These are phyloP conservation scores for Suillus lakei DNA, from an alignment of 768 basidiomycete genomes.

Conservation along the genomic window DNA sequence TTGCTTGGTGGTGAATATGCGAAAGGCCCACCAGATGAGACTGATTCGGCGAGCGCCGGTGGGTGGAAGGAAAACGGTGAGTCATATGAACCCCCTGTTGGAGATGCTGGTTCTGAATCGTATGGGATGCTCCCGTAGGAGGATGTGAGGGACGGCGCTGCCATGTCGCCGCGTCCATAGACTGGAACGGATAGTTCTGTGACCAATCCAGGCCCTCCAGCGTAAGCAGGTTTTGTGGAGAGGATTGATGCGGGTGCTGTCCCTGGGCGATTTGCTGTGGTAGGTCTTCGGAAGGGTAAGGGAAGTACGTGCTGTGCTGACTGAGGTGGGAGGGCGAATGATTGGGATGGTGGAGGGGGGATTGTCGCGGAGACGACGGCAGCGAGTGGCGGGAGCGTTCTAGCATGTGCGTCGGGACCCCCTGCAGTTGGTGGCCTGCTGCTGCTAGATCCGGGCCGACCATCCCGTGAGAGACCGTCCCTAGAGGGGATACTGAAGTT, in stretches of 20 bases:
- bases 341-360: slow-evolving; percentile 49
- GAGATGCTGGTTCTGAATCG: slow-evolving; percentile 29
- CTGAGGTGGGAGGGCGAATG: slow-evolving; percentile 44
- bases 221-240: slow-evolving; percentile 47
- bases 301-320: slow-evolving; percentile 57
- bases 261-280: slow-evolving; percentile 67
- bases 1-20: slow-evolving; percentile 41
- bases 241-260: slow-evolving; percentile 71
- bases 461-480: slow-evolving; percentile 38
- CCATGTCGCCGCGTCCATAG: slow-evolving; percentile 47
- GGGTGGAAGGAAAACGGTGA: slow-evolving; percentile 84
- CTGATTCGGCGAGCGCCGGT: slow-evolving; percentile 51
- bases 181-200: slow-evolving; percentile 46
- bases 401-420: slow-evolving; percentile 45
- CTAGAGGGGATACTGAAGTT: slow-evolving; percentile 44
- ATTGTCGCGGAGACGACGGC: slow-evolving; percentile 77
- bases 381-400: slow-evolving; percentile 75
- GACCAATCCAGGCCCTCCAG: slow-evolving; percentile 58
- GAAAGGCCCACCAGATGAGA: slow-evolving; percentile 34
- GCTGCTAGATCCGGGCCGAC: slow-evolving; percentile 51
- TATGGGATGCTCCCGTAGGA: slow-evolving; percentile 25
- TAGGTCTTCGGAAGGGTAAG: slow-evolving; percentile 59
- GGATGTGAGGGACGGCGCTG: slow-evolving; percentile 34
- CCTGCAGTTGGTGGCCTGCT: slow-evolving; percentile 60
- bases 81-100: slow-evolving; percentile 45